These are phyloP conservation scores for Avena insularis DNA, from an alignment of 176 grass and related monocot species.

Conservation along the genomic window DNA sequence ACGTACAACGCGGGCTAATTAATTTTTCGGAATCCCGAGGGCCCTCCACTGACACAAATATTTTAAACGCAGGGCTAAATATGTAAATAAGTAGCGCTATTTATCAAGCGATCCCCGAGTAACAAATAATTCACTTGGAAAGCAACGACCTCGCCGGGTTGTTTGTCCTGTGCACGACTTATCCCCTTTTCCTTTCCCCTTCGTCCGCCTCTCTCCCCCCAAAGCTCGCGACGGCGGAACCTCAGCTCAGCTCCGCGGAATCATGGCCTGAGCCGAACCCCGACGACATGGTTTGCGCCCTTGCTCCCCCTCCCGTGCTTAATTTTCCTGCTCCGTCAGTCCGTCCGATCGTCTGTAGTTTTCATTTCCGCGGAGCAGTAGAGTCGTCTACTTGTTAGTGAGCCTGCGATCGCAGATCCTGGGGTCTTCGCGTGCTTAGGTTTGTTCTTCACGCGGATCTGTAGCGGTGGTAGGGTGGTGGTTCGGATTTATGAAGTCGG, in stretches of 20 bases:
- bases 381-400: background rate
- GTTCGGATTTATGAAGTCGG: background rate
- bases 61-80: background rate
- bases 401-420: background rate
- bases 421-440: background rate
- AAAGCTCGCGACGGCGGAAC: background rate
- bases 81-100: background rate
- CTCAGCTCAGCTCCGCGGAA: background rate
- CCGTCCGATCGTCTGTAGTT: background rate
- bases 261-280: conserved; percentile 30
- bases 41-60: background rate
- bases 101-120: background rate
- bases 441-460: background rate
- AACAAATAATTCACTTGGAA: background rate
- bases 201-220: background rate
- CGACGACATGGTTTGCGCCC: background rate
- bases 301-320: background rate
- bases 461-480: background rate
- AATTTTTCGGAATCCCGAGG: background rate
- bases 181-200: conserved; percentile 7
- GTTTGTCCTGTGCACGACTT: background rate
- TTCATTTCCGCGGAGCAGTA: background rate
- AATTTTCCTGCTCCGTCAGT: background rate
- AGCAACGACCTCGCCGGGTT: background rate
- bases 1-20: background rate